Conservation (phyloP, 495 filamentous ascomycete genomes). For the Penicillium chermesinum region DNA sequence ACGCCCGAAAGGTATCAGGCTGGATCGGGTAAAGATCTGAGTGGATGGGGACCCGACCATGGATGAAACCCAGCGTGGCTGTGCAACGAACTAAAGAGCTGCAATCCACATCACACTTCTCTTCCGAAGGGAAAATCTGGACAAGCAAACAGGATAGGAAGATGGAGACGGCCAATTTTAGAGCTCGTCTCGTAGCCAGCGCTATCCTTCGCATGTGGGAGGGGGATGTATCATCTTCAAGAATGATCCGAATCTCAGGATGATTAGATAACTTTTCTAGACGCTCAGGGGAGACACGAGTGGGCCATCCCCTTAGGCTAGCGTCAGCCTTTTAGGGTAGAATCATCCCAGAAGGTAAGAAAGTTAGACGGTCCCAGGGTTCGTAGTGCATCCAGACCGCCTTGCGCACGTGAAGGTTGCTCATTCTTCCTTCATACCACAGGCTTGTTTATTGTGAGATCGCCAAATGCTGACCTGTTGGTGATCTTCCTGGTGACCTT, state of each 20-base stretch:
- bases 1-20: conserved; percentile 4
- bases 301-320: too few relatives aligned
- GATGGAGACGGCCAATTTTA: too few relatives aligned
- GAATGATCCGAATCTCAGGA: too few relatives aligned
- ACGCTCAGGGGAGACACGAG: background rate
- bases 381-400: conserved; percentile 17
- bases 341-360: background rate
- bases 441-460: background rate
- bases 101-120: background rate
- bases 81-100: conserved; percentile 19
- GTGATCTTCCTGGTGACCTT: conserved; percentile 1
- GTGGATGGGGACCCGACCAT: conserved; percentile 5
- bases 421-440: conserved; percentile 2
- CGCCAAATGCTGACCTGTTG: conserved; percentile 4
- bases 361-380: background rate
- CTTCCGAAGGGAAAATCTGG: background rate
- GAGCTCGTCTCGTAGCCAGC: too few relatives aligned
- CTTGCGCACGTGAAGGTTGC: conserved; percentile 27
- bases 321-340: conserved; percentile 4
- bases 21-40: conserved; percentile 10
- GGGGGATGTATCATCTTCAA: too few relatives aligned
- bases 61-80: conserved; percentile 27
- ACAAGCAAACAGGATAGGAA: too few relatives aligned
- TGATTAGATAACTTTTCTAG: too few relatives aligned
- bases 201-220: too few relatives aligned